Percentiles rank a stretch among this genome's conserved stretches.
These are phyloP conservation scores for Kodamaea laetipori DNA, from an alignment of 805 yeast species.

Conservation along the genomic window DNA sequence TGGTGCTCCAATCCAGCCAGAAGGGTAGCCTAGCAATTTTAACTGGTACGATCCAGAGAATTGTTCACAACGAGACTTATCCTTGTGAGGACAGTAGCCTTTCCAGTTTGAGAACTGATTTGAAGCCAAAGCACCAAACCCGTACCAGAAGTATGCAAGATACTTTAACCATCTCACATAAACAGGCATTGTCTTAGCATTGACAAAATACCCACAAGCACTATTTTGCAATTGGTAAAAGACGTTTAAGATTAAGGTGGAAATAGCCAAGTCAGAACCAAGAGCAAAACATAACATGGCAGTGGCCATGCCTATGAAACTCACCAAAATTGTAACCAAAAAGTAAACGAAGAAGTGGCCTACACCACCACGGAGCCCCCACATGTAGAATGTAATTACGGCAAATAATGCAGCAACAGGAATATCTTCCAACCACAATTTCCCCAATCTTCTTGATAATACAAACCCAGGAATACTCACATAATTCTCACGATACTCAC, in stretches of 20 bases:
- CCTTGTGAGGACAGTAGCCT: conserved; percentile 31
- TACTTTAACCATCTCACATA: conserved; percentile 33
- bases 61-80: conserved; percentile 21
- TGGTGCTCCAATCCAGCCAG: conserved; percentile 25
- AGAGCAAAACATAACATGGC: conserved; percentile 51
- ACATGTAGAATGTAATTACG: conserved; percentile 27
- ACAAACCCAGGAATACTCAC: conserved; percentile 28
- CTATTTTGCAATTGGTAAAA: conserved; percentile 31
- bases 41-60: conserved; percentile 27
- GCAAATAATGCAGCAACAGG: conserved; percentile 26
- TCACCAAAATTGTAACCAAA: conserved; percentile 56
- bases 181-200: conserved; percentile 30
- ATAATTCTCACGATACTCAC: conserved; percentile 27
- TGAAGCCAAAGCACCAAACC: conserved; percentile 27
- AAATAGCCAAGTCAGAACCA: conserved; percentile 22
- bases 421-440: conserved; percentile 25
- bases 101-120: conserved; percentile 29
- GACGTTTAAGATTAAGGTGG: conserved; percentile 21
- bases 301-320: conserved; percentile 55
- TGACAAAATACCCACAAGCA: conserved; percentile 33
- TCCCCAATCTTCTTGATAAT: conserved; percentile 26
- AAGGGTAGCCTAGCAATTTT: conserved; percentile 24
- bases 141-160: conserved; percentile 31
- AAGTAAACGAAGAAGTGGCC: conserved; percentile 61
- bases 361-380: conserved; percentile 28